Evolutionary conservation across 768 basidiomycete species (phyloP).

Genomic region (Collybia nuda): DNA sequence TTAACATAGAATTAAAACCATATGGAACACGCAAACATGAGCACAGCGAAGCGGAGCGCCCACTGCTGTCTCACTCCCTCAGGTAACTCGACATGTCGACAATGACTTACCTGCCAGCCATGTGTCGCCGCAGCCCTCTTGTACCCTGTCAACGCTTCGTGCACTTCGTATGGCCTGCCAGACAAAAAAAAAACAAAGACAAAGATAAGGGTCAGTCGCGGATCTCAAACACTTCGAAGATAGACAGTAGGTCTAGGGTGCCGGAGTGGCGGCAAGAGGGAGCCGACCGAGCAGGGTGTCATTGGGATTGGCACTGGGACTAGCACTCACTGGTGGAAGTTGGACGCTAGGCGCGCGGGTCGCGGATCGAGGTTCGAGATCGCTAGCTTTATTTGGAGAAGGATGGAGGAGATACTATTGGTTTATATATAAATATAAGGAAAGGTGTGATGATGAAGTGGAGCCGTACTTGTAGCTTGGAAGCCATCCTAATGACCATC

Average conservation of each 20-base stretch:
- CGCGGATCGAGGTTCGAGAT: constrained; percentile 66
- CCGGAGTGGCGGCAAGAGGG: too few species aligned
- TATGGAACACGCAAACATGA: too few species aligned
- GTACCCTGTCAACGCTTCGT: constrained; percentile 63
- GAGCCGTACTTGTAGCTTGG: constrained; percentile 57
- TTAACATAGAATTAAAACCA: too few species aligned
- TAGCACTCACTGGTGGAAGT: constrained; percentile 46
- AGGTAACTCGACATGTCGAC: too few species aligned
- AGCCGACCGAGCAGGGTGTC: neutral
- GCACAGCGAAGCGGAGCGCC: too few species aligned
- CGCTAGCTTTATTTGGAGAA: constrained; percentile 69
- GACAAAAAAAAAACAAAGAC: neutral
- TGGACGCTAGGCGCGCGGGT: constrained; percentile 54
- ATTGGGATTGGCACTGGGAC: neutral
- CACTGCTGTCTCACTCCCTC: too few species aligned
- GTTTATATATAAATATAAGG: too few species aligned
- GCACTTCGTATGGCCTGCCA: constrained; percentile 43
- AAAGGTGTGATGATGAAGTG: neutral
- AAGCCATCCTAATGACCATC: constrained; percentile 51
- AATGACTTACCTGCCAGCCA: constrained; percentile 52
- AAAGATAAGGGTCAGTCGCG: neutral
- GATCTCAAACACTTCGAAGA: too few species aligned
- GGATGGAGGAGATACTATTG: constrained; percentile 43
- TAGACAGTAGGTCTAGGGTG: too few species aligned
- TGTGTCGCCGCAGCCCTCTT: constrained; percentile 66